Base-by-base conservation (phyloP, 768 basidiomycete species). In the Rhodotorula paludigena region DNA sequence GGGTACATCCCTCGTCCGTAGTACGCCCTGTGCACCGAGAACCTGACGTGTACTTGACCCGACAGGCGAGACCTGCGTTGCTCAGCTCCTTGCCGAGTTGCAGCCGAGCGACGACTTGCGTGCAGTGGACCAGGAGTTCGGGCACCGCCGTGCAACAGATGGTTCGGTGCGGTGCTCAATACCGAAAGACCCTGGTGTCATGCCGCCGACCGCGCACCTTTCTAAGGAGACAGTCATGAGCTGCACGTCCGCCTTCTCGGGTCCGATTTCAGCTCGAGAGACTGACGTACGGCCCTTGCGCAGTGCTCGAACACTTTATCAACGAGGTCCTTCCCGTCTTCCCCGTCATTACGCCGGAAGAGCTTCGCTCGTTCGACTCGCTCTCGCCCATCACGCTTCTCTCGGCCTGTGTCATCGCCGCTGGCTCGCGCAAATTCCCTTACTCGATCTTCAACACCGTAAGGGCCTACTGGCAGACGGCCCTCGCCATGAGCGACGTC, bases 51-150 rank as follows among this genome's bases (percentile, higher is more conserved):
- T 20, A 41, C 20, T 41, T 10, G 12, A 11, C 41, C 12, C 45
- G 45, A 42, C 45, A 47, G 45, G 45, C 45, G 45, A 47, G 45
- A 47, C 45, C 45, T 47, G 45, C 45, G 45, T 47, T 9, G 45
- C 45, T 11, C 45, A 47, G 45, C n/a, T 47, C 6, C 45, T 47
- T 3, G 45, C 45, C 4, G 45, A 47, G 25, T 25, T 47, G 45
- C 45, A 47, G 45, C 45, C 45, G 25, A 20, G 16, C 45, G 45
- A 47, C 5, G 45, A 25, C 25, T 11, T 25, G 21, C 25, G n/a
- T 4, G 45, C n/a, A 6, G 45, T 47, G 23, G 45, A 47, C 45
- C 45, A 28, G 25, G 45, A 47, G 21, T 47, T 47, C 14, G 45
- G 45, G 14, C 45, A 47, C n/a, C n/a, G 25, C 45, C 45, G 45